phyloP scores from a whole-genome alignment of 257 asterid genomes.

The Lithospermum erythrorhizon region DNA sequence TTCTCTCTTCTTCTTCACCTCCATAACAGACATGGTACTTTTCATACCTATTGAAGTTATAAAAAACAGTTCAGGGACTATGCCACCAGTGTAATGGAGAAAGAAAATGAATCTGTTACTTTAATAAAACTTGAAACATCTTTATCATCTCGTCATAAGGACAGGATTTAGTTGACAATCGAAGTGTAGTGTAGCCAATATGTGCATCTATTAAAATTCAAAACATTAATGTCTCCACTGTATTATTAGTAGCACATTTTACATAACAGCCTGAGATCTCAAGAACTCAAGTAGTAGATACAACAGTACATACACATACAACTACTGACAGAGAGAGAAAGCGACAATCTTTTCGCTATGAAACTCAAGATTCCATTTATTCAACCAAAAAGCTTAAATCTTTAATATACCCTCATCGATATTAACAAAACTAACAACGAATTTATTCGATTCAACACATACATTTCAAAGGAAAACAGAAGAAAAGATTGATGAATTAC shows the following conservation, averaged over 20 bases:
- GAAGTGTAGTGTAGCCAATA: background rate
- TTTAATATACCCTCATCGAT: background rate
- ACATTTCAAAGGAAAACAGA: background rate
- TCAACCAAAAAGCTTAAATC: too few species aligned
- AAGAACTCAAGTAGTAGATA: background rate
- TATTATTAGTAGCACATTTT: background rate
- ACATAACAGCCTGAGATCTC: background rate
- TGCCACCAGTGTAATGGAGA: background rate
- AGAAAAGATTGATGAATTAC: constrained; percentile 14
- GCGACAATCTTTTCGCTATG: too few species aligned
- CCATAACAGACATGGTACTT: constrained; percentile 90
- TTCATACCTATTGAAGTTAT: constrained; percentile 58
- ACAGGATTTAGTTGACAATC: background rate
- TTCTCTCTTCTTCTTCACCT: constrained; percentile 87
- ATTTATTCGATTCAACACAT: background rate
- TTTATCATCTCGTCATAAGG: too few species aligned
- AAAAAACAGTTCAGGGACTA: background rate
- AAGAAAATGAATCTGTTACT: background rate
- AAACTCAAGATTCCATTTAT: too few species aligned
- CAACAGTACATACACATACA: background rate
- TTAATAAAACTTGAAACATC: background rate
- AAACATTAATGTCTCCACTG: background rate
- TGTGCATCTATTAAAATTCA: background rate
- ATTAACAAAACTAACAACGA: background rate
- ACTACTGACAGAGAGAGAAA: background rate